Conservation (phyloP, 108 stramenopile species). For the Licmophora abbreviata region DNA sequence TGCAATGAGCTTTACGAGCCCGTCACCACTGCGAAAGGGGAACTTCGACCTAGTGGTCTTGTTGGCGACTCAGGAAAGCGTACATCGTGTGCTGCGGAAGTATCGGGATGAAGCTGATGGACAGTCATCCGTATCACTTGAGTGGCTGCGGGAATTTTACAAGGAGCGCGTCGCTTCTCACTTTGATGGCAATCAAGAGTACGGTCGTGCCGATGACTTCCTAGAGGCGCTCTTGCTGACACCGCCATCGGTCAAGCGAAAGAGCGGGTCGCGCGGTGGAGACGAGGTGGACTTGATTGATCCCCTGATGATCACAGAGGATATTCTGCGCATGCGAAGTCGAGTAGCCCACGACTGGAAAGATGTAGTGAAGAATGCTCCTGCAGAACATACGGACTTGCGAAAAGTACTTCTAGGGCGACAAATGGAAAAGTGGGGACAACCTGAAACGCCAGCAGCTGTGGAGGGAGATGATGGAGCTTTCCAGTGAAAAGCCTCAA, state of each 20-base stretch:
- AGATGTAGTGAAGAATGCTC: conserved; percentile 25
- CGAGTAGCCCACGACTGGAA: conserved; percentile 60
- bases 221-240: conserved; percentile 62
- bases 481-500: no score
- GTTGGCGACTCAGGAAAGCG: conserved; percentile 62
- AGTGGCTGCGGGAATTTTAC: conserved; percentile 59
- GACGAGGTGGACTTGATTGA: conserved; percentile 28
- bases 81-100: conserved; percentile 55
- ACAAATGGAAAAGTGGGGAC: conserved; percentile 20
- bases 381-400: conserved; percentile 50
- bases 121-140: conserved; percentile 24
- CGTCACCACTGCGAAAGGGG: conserved; percentile 58
- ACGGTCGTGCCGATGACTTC: conserved; percentile 50
- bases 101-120: conserved; percentile 29
- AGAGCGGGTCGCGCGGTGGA: conserved; percentile 9
- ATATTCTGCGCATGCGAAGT: conserved; percentile 49
- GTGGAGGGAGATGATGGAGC: no score
- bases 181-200: conserved; percentile 66
- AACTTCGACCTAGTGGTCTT: conserved; percentile 72
- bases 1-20: conserved; percentile 24
- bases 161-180: conserved; percentile 27
- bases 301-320: conserved; percentile 44
- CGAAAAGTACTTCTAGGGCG: conserved; percentile 31
- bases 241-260: conserved; percentile 39
- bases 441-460: not conserved